phyloP scores from a whole-genome alignment of 768 basidiomycete genomes.

The Gelatoporia subvermispora region DNA sequence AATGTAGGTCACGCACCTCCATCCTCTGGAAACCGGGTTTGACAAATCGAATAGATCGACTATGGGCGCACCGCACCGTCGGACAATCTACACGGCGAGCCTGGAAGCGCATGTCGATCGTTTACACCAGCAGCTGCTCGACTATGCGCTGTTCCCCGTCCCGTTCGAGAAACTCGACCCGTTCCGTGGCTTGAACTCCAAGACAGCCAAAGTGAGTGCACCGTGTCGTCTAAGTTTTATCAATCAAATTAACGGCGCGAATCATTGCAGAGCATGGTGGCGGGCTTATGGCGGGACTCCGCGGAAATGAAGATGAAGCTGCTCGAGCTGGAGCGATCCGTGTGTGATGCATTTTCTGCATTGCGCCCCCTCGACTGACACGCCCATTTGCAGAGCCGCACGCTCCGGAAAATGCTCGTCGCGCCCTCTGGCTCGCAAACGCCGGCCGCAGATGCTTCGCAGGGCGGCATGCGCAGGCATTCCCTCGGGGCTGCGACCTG shows the following conservation, averaged over 20 bases:
- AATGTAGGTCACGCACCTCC: conserved; percentile 38
- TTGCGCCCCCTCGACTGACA: not conserved
- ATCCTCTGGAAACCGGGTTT: not conserved
- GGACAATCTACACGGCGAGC: conserved; percentile 67
- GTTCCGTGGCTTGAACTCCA: conserved; percentile 69
- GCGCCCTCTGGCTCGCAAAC: not conserved
- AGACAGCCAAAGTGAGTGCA: conserved; percentile 60
- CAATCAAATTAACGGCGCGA: not conserved
- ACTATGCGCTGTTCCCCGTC: conserved; percentile 48
- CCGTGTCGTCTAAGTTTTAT: not conserved
- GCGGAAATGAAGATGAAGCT: conserved; percentile 56
- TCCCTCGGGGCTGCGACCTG: not conserved
- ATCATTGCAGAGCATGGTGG: conserved; percentile 60
- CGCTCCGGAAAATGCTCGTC: not conserved
- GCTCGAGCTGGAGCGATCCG: conserved; percentile 65
- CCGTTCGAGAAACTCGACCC: conserved; percentile 12
- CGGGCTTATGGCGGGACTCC: conserved; percentile 63
- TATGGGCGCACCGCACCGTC: conserved; percentile 61
- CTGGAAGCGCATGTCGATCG: conserved; percentile 70
- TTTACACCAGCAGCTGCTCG: conserved; percentile 54
- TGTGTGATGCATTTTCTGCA: conserved; percentile 21
- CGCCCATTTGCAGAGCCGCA: not conserved
- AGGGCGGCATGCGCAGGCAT: not conserved
- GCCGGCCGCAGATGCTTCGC: not conserved
- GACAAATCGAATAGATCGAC: conserved; percentile 52